These are phyloP conservation scores for Trichoderma simmonsii DNA, from an alignment of 2,329 filamentous ascomycete genomes.

Conservation along the genomic window DNA sequence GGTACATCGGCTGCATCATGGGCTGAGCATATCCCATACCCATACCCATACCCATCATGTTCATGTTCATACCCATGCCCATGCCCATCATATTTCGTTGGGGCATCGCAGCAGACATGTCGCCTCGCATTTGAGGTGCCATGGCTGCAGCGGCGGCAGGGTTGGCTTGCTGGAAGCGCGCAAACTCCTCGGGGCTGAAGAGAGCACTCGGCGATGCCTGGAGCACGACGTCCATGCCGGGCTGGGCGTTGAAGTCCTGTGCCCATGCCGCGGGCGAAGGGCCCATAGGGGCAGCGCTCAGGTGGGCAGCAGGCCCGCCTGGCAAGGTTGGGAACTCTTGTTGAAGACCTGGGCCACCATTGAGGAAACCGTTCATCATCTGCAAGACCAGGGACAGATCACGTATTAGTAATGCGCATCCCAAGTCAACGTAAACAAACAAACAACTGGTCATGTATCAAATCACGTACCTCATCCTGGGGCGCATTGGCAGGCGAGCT, in stretches of 20 bases:
- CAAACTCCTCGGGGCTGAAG: constrained; percentile 83
- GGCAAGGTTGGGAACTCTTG: constrained; percentile 51
- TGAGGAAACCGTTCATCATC: constrained; percentile 93
- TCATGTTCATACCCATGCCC: constrained; percentile 51
- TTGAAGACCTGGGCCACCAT: constrained; percentile 64
- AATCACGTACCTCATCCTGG: constrained; percentile 65
- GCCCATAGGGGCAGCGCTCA: constrained; percentile 44
- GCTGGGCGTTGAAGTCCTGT: constrained; percentile 54
- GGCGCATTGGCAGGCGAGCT: constrained; percentile 65
- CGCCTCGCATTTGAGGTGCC: constrained; percentile 55
- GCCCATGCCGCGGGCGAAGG: constrained; percentile 53
- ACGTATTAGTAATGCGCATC: constrained; percentile 30
- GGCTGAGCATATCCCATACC: constrained; percentile 50
- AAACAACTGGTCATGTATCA: background rate
- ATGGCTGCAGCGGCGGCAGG: constrained; percentile 51
- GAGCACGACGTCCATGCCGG: constrained; percentile 69
- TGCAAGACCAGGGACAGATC: constrained; percentile 35
- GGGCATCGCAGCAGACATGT: constrained; percentile 45
- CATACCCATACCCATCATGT: constrained; percentile 50
- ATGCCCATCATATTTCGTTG: constrained; percentile 61
- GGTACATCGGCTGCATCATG: constrained; percentile 51
- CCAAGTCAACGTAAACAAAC: constrained; percentile 1
- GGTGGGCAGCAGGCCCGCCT: constrained; percentile 45
- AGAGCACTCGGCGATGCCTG: constrained; percentile 55
- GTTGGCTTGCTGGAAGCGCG: constrained; percentile 75